A percentile compares a stretch with the other conserved stretches of the same genome.
Conservation (phyloP, 495 filamentous ascomycete genomes). For the Geoglossum glabrum region DNA sequence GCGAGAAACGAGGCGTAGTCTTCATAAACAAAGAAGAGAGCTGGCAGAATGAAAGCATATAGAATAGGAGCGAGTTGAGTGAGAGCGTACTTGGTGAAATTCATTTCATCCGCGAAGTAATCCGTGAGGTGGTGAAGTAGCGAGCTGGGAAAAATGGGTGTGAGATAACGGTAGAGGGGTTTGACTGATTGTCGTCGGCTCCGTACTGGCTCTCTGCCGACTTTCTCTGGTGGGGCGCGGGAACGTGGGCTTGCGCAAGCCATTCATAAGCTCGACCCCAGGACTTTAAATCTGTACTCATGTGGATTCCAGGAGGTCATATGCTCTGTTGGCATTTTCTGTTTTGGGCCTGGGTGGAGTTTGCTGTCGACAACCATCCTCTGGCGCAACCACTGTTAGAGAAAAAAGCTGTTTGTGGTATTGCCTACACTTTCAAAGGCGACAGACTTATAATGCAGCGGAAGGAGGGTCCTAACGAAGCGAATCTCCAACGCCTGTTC, state of each 20-base stretch:
- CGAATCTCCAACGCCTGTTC: not conserved
- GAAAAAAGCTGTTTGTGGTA: not conserved
- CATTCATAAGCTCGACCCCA: not conserved
- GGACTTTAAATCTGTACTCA: not conserved
- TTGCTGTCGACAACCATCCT: not conserved
- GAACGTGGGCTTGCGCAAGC: not conserved
- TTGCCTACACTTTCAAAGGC: not conserved
- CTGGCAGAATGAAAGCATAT: not conserved
- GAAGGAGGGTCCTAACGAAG: not conserved
- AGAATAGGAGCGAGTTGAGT: conserved; percentile 13
- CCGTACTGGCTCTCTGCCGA: not conserved
- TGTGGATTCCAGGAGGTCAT: not conserved
- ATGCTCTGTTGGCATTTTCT: not conserved
- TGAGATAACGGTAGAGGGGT: not conserved
- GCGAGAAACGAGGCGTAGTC: conserved; percentile 61
- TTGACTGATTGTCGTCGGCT: not conserved
- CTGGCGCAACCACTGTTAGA: not conserved
- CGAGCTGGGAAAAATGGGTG: not conserved
- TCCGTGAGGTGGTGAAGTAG: not conserved
- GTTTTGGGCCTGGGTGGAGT: not conserved
- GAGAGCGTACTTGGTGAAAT: conserved; percentile 22
- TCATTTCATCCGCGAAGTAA: not conserved
- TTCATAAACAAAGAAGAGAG: conserved; percentile 35
- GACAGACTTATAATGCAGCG: not conserved
- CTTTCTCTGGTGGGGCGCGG: not conserved